Evolutionary conservation across 257 asterid genomes (phyloP), one percentile per base, ranked within the genome.

Genomic region (Solanum dulcamara): DNA sequence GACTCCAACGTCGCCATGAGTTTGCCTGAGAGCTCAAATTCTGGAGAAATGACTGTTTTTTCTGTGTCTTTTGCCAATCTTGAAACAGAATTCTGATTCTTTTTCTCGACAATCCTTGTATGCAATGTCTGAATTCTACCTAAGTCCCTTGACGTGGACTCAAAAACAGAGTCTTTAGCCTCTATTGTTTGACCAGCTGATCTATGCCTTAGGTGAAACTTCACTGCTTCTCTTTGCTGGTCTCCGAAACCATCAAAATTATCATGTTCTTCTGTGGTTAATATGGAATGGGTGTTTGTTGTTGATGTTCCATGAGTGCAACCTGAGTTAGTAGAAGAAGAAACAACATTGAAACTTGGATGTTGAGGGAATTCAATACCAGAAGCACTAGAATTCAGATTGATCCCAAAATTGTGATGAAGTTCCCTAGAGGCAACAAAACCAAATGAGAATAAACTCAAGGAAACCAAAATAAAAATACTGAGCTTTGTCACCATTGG

Each of bases 1-100:
- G 98, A 94, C 59, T 90, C 95, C 71, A 96, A 85, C 3, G 99
- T 96, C 7, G 99, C 99, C 92, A 89, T 89, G 57, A 94, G 90
- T 85, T 90, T 92, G 10, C 91, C 95, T 35, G 93, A 87, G 11
- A 87, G 83, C 4, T 20, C 75, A 24, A 85, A 50, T 62, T 62
- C 38, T 59, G 90, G 93, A 83, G 93, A 26, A 62, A 88, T 72
- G 90, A 67, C 89, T 8, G 26, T 22, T 11, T 74, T 59, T 42
- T 40, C 60, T 24, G 71, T 60, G 15, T 67, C 87, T 64, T 88
- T 85, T 28, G 82, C 87, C 30, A 87, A 81, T 79, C 96, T 86
- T 5, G 94, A 89, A 84, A 81, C 22, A 33, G 89, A 14, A 86
- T 93, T 88, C 42, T 91, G 96, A 71, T 90, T 93, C 89, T 94